These are phyloP conservation scores for Colletotrichum spinosum DNA, from an alignment of 2,329 filamentous ascomycete species.

Conservation along the genomic window DNA sequence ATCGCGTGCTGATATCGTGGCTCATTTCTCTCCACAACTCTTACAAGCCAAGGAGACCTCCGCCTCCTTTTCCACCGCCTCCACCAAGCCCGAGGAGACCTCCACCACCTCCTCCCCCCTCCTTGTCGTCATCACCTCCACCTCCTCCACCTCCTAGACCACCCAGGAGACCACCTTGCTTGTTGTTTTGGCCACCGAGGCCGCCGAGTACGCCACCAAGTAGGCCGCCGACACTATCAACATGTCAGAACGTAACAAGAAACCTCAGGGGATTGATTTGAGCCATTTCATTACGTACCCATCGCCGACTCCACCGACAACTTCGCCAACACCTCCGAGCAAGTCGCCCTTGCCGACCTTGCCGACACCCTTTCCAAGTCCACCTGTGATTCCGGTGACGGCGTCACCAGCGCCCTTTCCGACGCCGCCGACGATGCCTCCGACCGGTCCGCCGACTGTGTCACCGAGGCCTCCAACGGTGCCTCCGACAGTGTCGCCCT, in stretches of 20 bases:
- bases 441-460: constrained; percentile 30
- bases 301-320: constrained; percentile 32
- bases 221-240: constrained; percentile 18
- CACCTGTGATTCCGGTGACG: constrained; percentile 31
- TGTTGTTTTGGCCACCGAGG: constrained; percentile 2
- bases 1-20: no score
- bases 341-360: constrained; percentile 28
- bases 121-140: not conserved
- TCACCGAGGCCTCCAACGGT: constrained; percentile 32
- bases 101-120: not conserved
- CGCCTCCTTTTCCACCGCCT: constrained; percentile 3
- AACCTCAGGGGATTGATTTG: not conserved
- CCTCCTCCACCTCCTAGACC: constrained; percentile 5
- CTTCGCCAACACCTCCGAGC: constrained; percentile 28
- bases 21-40: not conserved
- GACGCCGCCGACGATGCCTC: constrained; percentile 31
- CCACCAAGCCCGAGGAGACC: not conserved
- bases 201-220: constrained; percentile 30
- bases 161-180: constrained; percentile 9
- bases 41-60: constrained; percentile 8
- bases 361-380: constrained; percentile 29
- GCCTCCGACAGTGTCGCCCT: constrained; percentile 33
- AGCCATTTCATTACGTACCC: constrained; percentile 11
- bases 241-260: not conserved
- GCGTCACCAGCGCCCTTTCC: constrained; percentile 32